A percentile compares a stretch with the other conserved stretches of the same genome.
phyloP scores from a whole-genome alignment of 2,329 filamentous ascomycete genomes.

The Cadophora sp. region DNA sequence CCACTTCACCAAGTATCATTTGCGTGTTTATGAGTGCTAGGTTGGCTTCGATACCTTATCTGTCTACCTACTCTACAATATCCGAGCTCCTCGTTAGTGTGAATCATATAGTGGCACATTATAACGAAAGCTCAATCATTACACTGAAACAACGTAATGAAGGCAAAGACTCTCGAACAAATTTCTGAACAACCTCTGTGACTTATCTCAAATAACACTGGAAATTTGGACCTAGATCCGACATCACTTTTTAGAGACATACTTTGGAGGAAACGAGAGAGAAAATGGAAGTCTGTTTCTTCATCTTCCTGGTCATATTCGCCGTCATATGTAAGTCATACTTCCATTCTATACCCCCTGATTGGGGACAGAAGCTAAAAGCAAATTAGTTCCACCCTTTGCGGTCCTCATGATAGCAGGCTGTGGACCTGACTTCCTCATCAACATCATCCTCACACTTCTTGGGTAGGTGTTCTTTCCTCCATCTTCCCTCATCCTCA shows the following conservation, averaged over 20 bases:
- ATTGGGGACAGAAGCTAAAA: neutral
- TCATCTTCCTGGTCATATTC: slow-evolving; percentile 12
- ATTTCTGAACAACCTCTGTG: too few relatives aligned
- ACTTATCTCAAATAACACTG: too few relatives aligned
- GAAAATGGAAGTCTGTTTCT: slow-evolving; percentile 16
- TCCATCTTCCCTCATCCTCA: slow-evolving; percentile 24
- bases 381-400: slow-evolving; percentile 74
- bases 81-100: neutral
- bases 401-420: slow-evolving; percentile 93
- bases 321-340: slow-evolving; percentile 20
- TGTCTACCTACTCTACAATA: neutral
- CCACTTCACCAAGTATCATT: neutral
- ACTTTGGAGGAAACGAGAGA: neutral
- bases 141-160: too few relatives aligned
- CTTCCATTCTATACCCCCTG: neutral
- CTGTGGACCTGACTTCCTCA: slow-evolving; percentile 83
- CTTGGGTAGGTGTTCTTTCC: slow-evolving; percentile 50
- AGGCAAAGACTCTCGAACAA: too few relatives aligned
- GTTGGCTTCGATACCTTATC: neutral
- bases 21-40: neutral
- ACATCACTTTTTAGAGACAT: too few relatives aligned
- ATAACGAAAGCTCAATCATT: neutral
- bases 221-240: too few relatives aligned
- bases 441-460: slow-evolving; percentile 88
- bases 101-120: neutral